A percentile compares a stretch with the other conserved stretches of the same genome.
Conservation (phyloP, 2,329 filamentous ascomycete species). For the Emmonsiellopsis sp. region DNA sequence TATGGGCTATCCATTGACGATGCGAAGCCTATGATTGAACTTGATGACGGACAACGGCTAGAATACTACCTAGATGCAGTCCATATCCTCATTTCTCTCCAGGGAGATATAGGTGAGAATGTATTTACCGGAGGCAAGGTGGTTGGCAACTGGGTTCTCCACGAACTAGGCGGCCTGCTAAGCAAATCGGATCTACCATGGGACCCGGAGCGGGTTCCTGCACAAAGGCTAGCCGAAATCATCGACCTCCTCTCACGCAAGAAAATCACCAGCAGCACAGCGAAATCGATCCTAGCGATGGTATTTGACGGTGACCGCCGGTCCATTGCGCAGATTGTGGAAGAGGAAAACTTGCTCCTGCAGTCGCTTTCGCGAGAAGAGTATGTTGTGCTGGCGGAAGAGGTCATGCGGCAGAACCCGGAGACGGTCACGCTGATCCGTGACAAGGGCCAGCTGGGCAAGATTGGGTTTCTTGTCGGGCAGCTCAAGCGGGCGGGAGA, state of each 20-base stretch:
- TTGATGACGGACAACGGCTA: slow-evolving; percentile 69
- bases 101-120: slow-evolving; percentile 15
- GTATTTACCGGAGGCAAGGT: slow-evolving; percentile 32
- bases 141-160: slow-evolving; percentile 61
- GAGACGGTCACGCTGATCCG: slow-evolving; percentile 51
- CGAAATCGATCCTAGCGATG: slow-evolving; percentile 49
- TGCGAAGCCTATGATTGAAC: slow-evolving; percentile 64
- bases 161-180: slow-evolving; percentile 60
- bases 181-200: slow-evolving; percentile 42
- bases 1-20: slow-evolving; percentile 72
- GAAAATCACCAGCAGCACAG: slow-evolving; percentile 45
- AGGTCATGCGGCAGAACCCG: slow-evolving; percentile 45
- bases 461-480: slow-evolving; percentile 58
- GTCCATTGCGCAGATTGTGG: slow-evolving; percentile 44
- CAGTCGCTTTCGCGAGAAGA: slow-evolving; percentile 45
- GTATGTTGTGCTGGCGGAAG: slow-evolving; percentile 46
- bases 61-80: slow-evolving; percentile 60
- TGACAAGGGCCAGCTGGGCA: slow-evolving; percentile 51
- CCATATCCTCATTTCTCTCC: slow-evolving; percentile 23
- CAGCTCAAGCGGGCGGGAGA: slow-evolving; percentile 56
- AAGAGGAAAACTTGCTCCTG: slow-evolving; percentile 47
- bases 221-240: slow-evolving; percentile 34
- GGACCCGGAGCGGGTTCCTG: slow-evolving; percentile 30
- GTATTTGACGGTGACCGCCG: slow-evolving; percentile 45
- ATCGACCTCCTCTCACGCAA: slow-evolving; percentile 35